A percentile compares a stretch with the other conserved stretches of the same genome.
These are phyloP conservation scores for Hypoxylon sp. DNA, from an alignment of 2,329 filamentous ascomycete species.

Conservation along the genomic window DNA sequence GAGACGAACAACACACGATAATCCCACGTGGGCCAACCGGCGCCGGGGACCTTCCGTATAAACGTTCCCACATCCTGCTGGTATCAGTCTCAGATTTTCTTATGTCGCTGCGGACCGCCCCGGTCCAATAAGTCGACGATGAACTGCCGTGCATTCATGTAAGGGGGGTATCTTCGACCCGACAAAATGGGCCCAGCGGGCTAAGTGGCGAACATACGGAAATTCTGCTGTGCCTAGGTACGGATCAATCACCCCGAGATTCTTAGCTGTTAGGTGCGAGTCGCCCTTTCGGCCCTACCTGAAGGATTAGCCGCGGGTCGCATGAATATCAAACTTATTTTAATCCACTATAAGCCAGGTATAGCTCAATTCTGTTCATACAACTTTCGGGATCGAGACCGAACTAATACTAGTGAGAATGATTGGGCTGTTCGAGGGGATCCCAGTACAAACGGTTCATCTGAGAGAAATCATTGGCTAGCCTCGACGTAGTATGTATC, in stretches of 20 bases:
- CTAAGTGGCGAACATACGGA: constrained; percentile 18
- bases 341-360: constrained; percentile 19
- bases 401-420: constrained; percentile 5
- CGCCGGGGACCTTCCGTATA: constrained; percentile 27
- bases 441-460: constrained; percentile 15
- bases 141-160: constrained; percentile 3
- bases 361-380: constrained; percentile 15
- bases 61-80: constrained; percentile 8
- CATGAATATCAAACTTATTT: constrained; percentile 18
- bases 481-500: constrained; percentile 31
- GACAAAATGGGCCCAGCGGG: constrained; percentile 24
- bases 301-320: constrained; percentile 14
- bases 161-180: constrained; percentile 17
- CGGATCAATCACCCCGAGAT: constrained; percentile 15
- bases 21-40: constrained; percentile 25
- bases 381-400: constrained; percentile 7
- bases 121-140: constrained; percentile 8
- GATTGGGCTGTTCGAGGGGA: constrained; percentile 16
- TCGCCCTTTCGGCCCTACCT: constrained; percentile 36
- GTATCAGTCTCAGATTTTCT: constrained; percentile 11
- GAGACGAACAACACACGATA: constrained; percentile 37
- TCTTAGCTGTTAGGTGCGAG: not conserved
- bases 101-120: constrained; percentile 26
- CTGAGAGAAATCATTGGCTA: constrained; percentile 18
- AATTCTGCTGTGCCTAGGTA: not conserved